Conservation (phyloP, 177 flowering plant species). For the Telopea speciosissima region DNA sequence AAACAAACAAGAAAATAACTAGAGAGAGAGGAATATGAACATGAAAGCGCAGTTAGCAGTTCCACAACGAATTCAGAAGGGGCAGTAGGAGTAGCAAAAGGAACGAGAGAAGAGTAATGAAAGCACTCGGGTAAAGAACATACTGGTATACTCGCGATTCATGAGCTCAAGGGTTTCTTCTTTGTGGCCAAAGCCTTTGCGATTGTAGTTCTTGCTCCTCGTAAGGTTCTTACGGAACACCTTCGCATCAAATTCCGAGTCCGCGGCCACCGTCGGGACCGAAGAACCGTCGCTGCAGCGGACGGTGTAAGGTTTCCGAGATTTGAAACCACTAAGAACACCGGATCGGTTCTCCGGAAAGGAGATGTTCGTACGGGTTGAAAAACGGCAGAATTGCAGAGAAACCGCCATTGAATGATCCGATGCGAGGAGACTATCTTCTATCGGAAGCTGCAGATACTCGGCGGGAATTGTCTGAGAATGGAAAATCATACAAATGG, state of each 20-base stretch:
- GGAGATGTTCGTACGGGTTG: conserved; percentile 25
- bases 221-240: conserved; percentile 73
- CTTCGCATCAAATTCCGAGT: conserved; percentile 76
- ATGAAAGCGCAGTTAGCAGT: neutral
- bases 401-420: conserved; percentile 47
- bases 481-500: too few species aligned
- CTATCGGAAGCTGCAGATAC: too few species aligned
- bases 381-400: conserved; percentile 44
- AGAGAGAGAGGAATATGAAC: too few species aligned
- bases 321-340: conserved; percentile 9
- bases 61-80: neutral
- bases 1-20: neutral
- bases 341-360: conserved; percentile 22
- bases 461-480: too few species aligned
- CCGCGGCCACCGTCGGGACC: conserved; percentile 26
- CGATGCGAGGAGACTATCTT: neutral
- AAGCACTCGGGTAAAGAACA: conserved; percentile 1
- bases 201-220: conserved; percentile 78
- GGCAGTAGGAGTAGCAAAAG: neutral
- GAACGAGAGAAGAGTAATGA: too few species aligned
- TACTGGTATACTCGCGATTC: conserved; percentile 82
- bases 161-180: conserved; percentile 77
- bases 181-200: conserved; percentile 79
- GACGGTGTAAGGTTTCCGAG: conserved; percentile 35
- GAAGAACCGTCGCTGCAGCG: conserved; percentile 42